Evolutionary conservation across 2,329 filamentous ascomycete species (phyloP).

Genomic region (Onygena corvina): DNA sequence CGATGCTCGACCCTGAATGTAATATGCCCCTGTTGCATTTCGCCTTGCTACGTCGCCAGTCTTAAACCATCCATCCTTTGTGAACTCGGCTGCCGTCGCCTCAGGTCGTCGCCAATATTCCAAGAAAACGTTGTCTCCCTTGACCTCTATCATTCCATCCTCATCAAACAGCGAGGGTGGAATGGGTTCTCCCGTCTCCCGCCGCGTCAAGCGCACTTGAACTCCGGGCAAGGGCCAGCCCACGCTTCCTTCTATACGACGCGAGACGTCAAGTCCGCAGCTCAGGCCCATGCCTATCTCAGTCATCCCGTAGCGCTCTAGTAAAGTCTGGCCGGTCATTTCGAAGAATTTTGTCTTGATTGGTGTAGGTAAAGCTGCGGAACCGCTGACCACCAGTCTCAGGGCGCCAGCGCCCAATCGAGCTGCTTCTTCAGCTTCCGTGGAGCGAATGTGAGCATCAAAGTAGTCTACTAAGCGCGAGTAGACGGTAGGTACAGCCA

Average conservation of each 20-base stretch:
- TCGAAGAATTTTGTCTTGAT: slow-evolving; percentile 32
- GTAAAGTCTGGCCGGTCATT: slow-evolving; percentile 33
- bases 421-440: slow-evolving; percentile 24
- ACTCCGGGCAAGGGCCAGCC: slow-evolving; percentile 39
- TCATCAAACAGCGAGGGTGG: slow-evolving; percentile 21
- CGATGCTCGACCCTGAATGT: slow-evolving; percentile 42
- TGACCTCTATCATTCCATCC: slow-evolving; percentile 35
- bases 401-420: slow-evolving; percentile 26
- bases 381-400: slow-evolving; percentile 33
- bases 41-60: slow-evolving; percentile 37
- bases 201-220: slow-evolving; percentile 36
- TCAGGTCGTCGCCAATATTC: slow-evolving; percentile 36
- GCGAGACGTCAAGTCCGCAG: slow-evolving; percentile 31
- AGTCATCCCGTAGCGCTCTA: slow-evolving; percentile 41
- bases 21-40: slow-evolving; percentile 35
- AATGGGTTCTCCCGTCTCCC: slow-evolving; percentile 26
- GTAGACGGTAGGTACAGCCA: slow-evolving; percentile 43
- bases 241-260: slow-evolving; percentile 38
- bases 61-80: slow-evolving; percentile 39
- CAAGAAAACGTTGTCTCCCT: slow-evolving; percentile 32
- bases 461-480: slow-evolving; percentile 38
- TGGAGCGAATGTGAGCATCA: slow-evolving; percentile 28
- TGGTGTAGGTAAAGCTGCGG: slow-evolving; percentile 33
- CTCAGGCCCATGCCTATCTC: slow-evolving; percentile 41
- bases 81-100: slow-evolving; percentile 37